Evolutionary conservation across 768 basidiomycete species (phyloP), one percentile per base, ranked within the genome.

Genomic region (Inosperma sp.): DNA sequence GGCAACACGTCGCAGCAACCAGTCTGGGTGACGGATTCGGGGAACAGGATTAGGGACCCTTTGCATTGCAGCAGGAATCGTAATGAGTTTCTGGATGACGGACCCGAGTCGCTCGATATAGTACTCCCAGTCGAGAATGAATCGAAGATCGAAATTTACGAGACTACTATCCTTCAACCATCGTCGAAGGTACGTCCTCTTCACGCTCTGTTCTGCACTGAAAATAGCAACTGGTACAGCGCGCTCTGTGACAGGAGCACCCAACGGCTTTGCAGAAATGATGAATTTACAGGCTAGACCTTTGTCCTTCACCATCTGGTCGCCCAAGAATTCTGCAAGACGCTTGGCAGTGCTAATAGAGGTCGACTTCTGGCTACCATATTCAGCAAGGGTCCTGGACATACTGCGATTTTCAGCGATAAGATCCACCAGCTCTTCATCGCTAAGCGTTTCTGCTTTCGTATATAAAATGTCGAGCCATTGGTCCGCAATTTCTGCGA

Each of bases 271-370:
- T 3, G 88, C 87, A 21, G 95, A 98, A 62, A 99, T 98, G 74
- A 99, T 93, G 70, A 99, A 99, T 64, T 93, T 93, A 78, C 96
- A 98, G 7, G 96, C 91, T 14, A 99, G 82, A 51, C 96, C 96
- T 65, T 98, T 99, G 72, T 98, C 96, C 68, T 97, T 97, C 60
- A 98, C 94, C 96, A 99, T 99, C 60, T 93, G 89, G 63, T 93
- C 85, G 26, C 96, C 96, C 49, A 99, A 71, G 72, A 99, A 98
- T 65, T 99, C 96, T 2, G 96, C 93, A 17, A 99, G 77, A 52
- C 96, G 84, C 57, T 80, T 84, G 3, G 96, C 96, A 1, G 96
- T 99, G 57, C 88, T 93, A 71, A 99, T 99, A 2, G 94, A 96
- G 0, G 96, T 99, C 25, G 94, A 97, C 69, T 99, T 99, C 65